Conservation (phyloP, 495 filamentous ascomycete genomes). For the Aspergillus avenaceus region DNA sequence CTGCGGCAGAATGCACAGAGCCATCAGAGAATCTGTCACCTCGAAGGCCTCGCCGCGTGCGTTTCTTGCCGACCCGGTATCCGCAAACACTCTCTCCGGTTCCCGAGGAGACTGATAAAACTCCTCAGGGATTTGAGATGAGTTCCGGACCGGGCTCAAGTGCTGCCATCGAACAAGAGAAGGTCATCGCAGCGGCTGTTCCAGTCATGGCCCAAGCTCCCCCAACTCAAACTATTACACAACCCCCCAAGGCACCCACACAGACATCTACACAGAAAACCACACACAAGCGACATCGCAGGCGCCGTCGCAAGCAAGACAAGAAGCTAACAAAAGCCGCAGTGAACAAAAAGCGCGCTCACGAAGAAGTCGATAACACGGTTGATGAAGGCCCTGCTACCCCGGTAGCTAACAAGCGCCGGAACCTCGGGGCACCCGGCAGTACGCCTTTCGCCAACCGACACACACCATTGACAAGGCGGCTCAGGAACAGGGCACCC, state of each 20-base stretch:
- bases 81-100: constrained; percentile 10
- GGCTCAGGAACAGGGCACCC: constrained; percentile 13
- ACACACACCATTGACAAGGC: constrained; percentile 12
- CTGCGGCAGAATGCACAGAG: background rate
- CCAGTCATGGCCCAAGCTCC: background rate
- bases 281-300: no score
- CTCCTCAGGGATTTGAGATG: background rate
- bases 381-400: constrained; percentile 7
- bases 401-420: constrained; percentile 16
- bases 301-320: no score
- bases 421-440: constrained; percentile 19
- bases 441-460: constrained; percentile 16
- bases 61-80: constrained; percentile 1
- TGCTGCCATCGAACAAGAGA: constrained; percentile 1
- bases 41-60: background rate
- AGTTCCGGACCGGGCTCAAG: constrained; percentile 8
- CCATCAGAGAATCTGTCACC: background rate
- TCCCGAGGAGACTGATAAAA: constrained; percentile 3
- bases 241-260: no score
- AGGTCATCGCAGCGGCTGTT: background rate
- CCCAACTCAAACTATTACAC: no score
- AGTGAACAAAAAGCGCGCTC: constrained; percentile 20
- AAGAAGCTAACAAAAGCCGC: constrained; percentile 10
- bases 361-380: constrained; percentile 2
- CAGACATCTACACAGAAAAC: no score